phyloP scores from a whole-genome alignment of 371 early-diverging fungal species.

The Funneliformis caledonium region DNA sequence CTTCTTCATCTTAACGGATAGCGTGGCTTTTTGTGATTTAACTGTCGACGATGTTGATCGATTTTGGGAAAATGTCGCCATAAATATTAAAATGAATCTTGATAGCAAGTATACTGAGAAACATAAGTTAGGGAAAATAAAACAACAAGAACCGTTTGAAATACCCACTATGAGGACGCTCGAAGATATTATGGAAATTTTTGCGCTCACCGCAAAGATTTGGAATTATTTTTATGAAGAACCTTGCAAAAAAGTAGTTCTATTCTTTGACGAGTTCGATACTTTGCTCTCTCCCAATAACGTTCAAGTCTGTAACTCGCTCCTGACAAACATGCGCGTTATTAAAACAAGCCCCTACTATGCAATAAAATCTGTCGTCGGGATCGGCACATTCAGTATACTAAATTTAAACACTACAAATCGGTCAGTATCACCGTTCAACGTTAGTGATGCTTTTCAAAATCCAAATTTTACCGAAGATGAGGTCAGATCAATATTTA shows the following conservation, averaged over 20 bases:
- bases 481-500: constrained; percentile 14
- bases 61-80: neutral
- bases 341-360: too few species aligned
- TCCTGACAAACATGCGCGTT: neutral
- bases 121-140: too few species aligned
- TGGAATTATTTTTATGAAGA: neutral
- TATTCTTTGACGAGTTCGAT: neutral
- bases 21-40: neutral
- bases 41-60: neutral
- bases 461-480: constrained; percentile 35
- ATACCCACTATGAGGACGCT: neutral
- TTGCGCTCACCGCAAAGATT: neutral
- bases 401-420: constrained; percentile 22
- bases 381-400: constrained; percentile 35
- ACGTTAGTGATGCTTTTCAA: constrained; percentile 27
- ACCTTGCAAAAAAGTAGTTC: neutral
- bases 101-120: neutral
- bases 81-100: neutral
- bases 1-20: neutral
- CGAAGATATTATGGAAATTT: neutral
- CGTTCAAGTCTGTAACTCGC: too few species aligned
- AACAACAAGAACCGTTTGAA: neutral
- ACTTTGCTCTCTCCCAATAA: neutral
- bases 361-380: neutral
- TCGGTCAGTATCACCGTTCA: constrained; percentile 18